Percentiles rank a stretch among this genome's conserved stretches.
Conservation (phyloP, 1,284 basidiomycete species). For the Phellopilus nigrolimitatus region DNA sequence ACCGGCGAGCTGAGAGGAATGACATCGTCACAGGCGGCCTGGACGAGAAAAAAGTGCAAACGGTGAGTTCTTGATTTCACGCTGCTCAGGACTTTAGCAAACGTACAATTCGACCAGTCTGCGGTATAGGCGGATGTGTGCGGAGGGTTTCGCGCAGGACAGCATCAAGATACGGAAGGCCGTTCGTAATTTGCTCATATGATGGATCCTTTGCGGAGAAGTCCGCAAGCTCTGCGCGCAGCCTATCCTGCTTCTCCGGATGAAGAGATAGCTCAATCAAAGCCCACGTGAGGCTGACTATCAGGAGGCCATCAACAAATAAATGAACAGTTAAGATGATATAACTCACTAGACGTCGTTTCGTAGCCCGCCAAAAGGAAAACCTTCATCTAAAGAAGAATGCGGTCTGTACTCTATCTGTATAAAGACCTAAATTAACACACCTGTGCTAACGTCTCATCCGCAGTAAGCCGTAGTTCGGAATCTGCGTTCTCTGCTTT, state of each 20-base stretch:
- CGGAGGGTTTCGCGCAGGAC: slow-evolving; percentile 19
- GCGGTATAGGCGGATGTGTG: slow-evolving; percentile 15
- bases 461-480: slow-evolving; percentile 48
- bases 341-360: slow-evolving; percentile 27
- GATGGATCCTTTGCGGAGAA: slow-evolving; percentile 17
- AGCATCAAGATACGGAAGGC: slow-evolving; percentile 20
- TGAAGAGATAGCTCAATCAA: slow-evolving; percentile 18
- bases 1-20: not conserved
- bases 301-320: not conserved
- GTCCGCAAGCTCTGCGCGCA: slow-evolving; percentile 16
- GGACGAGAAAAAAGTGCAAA: not conserved
- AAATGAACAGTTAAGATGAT: not conserved
- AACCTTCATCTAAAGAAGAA: slow-evolving; percentile 25
- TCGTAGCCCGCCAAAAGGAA: slow-evolving; percentile 30
- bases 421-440: not conserved
- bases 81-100: slow-evolving; percentile 26
- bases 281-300: slow-evolving; percentile 13
- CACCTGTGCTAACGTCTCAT: slow-evolving; percentile 62
- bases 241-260: slow-evolving; percentile 13
- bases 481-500: slow-evolving; percentile 43
- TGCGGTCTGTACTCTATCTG: not conserved
- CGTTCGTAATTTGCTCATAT: slow-evolving; percentile 17
- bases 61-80: not conserved
- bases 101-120: slow-evolving; percentile 8
- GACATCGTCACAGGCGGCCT: slow-evolving; percentile 4